A percentile compares a stretch with the other conserved stretches of the same genome.
These are phyloP conservation scores for Calocybe indica DNA, from an alignment of 768 basidiomycete species.

Conservation along the genomic window DNA sequence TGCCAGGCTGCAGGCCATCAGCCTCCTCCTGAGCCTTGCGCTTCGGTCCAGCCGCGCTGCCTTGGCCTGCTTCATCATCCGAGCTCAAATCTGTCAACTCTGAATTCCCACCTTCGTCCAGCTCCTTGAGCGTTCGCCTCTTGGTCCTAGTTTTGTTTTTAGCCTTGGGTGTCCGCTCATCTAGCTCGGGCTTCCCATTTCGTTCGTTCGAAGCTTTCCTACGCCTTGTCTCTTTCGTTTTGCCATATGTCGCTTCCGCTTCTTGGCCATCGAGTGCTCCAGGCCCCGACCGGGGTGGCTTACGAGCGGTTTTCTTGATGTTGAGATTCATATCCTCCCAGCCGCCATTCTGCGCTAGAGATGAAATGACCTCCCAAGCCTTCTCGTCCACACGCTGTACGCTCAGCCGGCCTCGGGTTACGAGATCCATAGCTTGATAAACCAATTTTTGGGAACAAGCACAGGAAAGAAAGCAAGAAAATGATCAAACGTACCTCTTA, in stretches of 20 bases:
- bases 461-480: background rate
- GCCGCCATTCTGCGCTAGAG: slow-evolving; percentile 68
- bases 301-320: slow-evolving; percentile 20
- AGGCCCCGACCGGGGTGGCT: slow-evolving; percentile 9
- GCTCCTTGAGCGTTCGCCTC: background rate
- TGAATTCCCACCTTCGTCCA: background rate
- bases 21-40: background rate
- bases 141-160: background rate
- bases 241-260: slow-evolving; percentile 3
- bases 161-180: background rate
- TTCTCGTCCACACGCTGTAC: slow-evolving; percentile 72
- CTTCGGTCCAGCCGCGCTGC: background rate
- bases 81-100: background rate
- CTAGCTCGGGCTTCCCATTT: slow-evolving; percentile 4
- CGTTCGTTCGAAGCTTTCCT: slow-evolving; percentile 13
- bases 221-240: slow-evolving; percentile 11
- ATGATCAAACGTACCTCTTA: slow-evolving; percentile 44
- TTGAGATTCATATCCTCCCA: slow-evolving; percentile 56
- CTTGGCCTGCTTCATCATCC: background rate
- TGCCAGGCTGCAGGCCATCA: background rate
- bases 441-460: background rate
- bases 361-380: slow-evolving; percentile 58
- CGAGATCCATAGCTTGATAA: slow-evolving; percentile 65
- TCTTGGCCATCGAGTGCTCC: slow-evolving; percentile 7
- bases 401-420: slow-evolving; percentile 78